phyloP scores from a whole-genome alignment of 1,284 basidiomycete genomes.

The Papiliotrema fonsecae region DNA sequence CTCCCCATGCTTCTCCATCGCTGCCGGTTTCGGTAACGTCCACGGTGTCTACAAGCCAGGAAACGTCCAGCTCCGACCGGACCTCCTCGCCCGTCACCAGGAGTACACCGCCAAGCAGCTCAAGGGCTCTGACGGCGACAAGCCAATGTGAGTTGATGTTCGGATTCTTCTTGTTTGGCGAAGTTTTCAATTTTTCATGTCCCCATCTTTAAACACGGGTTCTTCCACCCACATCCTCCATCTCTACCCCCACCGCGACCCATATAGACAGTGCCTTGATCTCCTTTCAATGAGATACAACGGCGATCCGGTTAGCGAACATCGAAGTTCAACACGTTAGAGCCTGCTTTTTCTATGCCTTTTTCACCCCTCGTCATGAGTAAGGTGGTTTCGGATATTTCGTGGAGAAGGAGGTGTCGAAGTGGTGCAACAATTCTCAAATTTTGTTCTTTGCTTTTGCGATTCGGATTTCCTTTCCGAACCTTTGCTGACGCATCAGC shows the following conservation, averaged over 20 bases:
- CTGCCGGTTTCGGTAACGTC: constrained; percentile 87
- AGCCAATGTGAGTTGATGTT: constrained; percentile 66
- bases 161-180: constrained; percentile 1
- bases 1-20: constrained; percentile 92
- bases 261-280: constrained; percentile 45
- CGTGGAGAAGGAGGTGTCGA: constrained; percentile 47
- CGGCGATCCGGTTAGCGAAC: constrained; percentile 46
- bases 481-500: constrained; percentile 46
- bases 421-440: constrained; percentile 34
- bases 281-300: constrained; percentile 33
- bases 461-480: too few species aligned
- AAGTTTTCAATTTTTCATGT: constrained; percentile 4
- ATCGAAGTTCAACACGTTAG: constrained; percentile 39
- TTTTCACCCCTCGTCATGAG: constrained; percentile 12
- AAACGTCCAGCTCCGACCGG: constrained; percentile 87
- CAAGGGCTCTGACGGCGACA: constrained; percentile 57
- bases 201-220: neutral
- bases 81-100: constrained; percentile 91
- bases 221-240: neutral
- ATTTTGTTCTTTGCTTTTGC: neutral
- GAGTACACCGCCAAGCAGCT: constrained; percentile 67
- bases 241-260: constrained; percentile 29
- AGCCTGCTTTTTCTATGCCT: constrained; percentile 43
- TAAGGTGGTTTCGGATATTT: constrained; percentile 12
- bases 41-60: constrained; percentile 95